Evolutionary conservation across 1,139 yeast genomes (phyloP).

Genomic region (Candida dubliniensis): DNA sequence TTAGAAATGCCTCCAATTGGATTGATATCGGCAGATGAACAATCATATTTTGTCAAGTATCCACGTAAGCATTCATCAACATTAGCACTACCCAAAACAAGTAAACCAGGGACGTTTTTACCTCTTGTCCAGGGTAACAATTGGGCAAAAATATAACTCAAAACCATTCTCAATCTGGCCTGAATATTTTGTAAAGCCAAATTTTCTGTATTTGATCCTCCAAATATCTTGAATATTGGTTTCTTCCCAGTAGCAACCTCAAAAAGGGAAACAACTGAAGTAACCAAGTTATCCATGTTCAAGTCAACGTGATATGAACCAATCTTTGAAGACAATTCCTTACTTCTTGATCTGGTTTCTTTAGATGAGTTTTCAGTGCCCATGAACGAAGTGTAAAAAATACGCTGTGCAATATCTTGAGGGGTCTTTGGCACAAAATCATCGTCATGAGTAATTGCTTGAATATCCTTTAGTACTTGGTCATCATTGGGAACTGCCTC

Average conservation of each 20-base stretch:
- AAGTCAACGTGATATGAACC: constrained; percentile 91
- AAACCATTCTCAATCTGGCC: constrained; percentile 92
- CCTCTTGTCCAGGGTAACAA: constrained; percentile 88
- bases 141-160: constrained; percentile 91
- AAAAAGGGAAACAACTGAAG: constrained; percentile 72
- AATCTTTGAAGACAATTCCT: constrained; percentile 65
- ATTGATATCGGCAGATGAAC: constrained; percentile 94
- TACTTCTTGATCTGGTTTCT: constrained; percentile 87
- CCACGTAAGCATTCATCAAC: constrained; percentile 98
- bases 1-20: constrained; percentile 98
- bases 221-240: constrained; percentile 88
- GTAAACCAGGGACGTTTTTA: constrained; percentile 67
- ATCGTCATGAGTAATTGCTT: constrained; percentile 54
- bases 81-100: constrained; percentile 93
- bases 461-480: constrained; percentile 76
- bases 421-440: constrained; percentile 73
- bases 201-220: constrained; percentile 89
- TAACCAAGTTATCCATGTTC: constrained; percentile 84
- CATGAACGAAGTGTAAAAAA: constrained; percentile 92
- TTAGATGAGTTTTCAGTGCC: constrained; percentile 89
- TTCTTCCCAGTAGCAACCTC: constrained; percentile 86
- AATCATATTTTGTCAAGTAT: constrained; percentile 92
- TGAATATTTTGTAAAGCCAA: constrained; percentile 94
- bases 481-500: constrained; percentile 52
- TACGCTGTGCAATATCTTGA: constrained; percentile 66